Evolutionary conservation across 2,329 filamentous ascomycete species (phyloP), one percentile per base, ranked within the genome.

Genomic region (Botryosphaeria dothidea): DNA sequence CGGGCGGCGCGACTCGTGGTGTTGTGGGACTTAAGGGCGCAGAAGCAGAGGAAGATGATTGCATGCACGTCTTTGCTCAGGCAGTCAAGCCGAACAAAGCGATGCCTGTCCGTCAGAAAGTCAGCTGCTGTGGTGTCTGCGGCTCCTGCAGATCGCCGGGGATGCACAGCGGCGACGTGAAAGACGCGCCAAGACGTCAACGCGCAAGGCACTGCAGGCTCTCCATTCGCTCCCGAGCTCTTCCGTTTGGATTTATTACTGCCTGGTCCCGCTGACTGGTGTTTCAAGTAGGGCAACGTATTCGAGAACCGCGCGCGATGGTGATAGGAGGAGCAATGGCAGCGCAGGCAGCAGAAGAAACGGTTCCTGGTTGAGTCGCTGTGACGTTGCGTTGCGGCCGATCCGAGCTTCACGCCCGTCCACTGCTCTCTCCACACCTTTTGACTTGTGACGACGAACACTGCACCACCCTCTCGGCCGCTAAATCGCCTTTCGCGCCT

Each of bases 361-460:
- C 23, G 56, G n/a, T 23, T 9, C 41, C 34, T 45, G 52, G 36
- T 6, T 21, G n/a, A n/a, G n/a, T n/a, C 13, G 17, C 23, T 34
- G 56, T 60, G 56, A 60, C 56, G 56, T 60, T 60, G 56, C 27
- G 25, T 19, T 38, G 31, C 25, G 38, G 56, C 15, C 31, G 58
- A 62, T 27, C 58, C 58, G 58, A 62, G 58, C 58, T 45, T 61
- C 58, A 51, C 58, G n/a, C 19, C 52, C 52, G 11, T 17, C 34
- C 31, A 9, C 31, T 48, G 43, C 31, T 21, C 43, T 49, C 29
- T 23, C 58, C 43, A 25, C 13, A 51, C 58, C 31, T 6, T 15
- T 25, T 19, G 17, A 29, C 45, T 21, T 38, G 21, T 23, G n/a
- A 29, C 56, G 25, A 15, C 43, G 27, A 45, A 3, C 34, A 17